Base-by-base conservation (phyloP, 176 grass and related monocot species). In the Alopecurus myosuroides region DNA sequence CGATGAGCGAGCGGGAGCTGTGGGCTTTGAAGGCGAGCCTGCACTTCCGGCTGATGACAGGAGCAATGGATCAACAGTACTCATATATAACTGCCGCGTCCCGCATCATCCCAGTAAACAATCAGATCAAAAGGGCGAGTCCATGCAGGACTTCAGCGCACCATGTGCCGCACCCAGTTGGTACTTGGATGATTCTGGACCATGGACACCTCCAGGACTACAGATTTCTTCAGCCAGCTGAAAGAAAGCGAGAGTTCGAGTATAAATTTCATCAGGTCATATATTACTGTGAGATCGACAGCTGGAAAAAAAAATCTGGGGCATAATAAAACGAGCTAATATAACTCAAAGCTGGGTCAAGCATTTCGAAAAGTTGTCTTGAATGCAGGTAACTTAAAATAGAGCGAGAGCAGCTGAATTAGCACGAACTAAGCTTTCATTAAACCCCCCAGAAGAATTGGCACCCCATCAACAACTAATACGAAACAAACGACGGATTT, bases 61-160 rank as follows among this genome's bases (percentile, higher is more conserved):
- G 55, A 92, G 88, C 74, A 94, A 93, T 52, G 91, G 81, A 19
- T 87, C 88, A 84, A 84, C 81, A 6, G 86, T 92, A 92, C 83
- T 95, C 96, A 94, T 98, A 92, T 73, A 98, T 84, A 89, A 85
- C 50, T 37, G 22, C 61, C 4, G 58, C 58, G 77, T 50, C 79
- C 85, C 76, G 88, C 78, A 94, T 87, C 76, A 84, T 68, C 50
- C 44, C 60, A 69, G 69, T 25, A 75, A 91, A 50, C 58, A 50
- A 22, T 28, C 12, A 17, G 52, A 83, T 39, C 2, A 69, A 52
- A 74, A 53, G 26, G 78, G 29, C 6, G 11, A 48, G 53, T 35
- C 80, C 89, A 84, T 39, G 62, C 22, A 74, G 9, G 13, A 15
- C n/a, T 80, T 51, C 60, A 52, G 70, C 68, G 76, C 13, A n/a